Evolutionary conservation across 768 basidiomycete genomes (phyloP).

Genomic region (Trametes meyenii): DNA sequence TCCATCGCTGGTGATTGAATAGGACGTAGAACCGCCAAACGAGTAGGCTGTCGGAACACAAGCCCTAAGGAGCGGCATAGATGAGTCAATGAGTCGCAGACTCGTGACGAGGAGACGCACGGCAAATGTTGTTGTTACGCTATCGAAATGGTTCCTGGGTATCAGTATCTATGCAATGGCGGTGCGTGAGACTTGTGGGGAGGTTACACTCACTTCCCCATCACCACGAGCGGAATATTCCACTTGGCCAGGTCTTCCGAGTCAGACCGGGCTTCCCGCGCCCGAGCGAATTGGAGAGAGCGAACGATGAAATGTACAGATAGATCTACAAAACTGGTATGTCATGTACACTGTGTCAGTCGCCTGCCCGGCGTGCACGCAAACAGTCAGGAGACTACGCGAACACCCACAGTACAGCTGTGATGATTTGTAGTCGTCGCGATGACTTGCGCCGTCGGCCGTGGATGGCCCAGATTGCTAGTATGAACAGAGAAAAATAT

Average conservation of each 20-base stretch:
- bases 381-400: neutral
- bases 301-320: constrained; percentile 27
- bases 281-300: constrained; percentile 25
- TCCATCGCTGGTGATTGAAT: constrained; percentile 24
- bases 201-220: constrained; percentile 24
- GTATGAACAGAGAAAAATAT: constrained; percentile 27
- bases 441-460: constrained; percentile 1
- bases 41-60: constrained; percentile 29
- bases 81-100: too few species aligned
- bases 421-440: constrained; percentile 24
- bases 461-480: constrained; percentile 29
- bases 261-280: constrained; percentile 19
- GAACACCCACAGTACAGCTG: constrained; percentile 23
- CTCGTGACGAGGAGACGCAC: neutral
- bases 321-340: constrained; percentile 26
- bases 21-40: constrained; percentile 32
- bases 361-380: neutral
- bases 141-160: neutral
- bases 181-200: neutral
- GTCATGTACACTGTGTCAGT: neutral
- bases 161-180: neutral
- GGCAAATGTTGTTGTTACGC: constrained; percentile 22
- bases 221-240: constrained; percentile 24
- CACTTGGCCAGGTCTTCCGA: constrained; percentile 23
- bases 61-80: constrained; percentile 14